phyloP scores from a whole-genome alignment of 2,329 filamentous ascomycete genomes.

The Cladosporium sp. region DNA sequence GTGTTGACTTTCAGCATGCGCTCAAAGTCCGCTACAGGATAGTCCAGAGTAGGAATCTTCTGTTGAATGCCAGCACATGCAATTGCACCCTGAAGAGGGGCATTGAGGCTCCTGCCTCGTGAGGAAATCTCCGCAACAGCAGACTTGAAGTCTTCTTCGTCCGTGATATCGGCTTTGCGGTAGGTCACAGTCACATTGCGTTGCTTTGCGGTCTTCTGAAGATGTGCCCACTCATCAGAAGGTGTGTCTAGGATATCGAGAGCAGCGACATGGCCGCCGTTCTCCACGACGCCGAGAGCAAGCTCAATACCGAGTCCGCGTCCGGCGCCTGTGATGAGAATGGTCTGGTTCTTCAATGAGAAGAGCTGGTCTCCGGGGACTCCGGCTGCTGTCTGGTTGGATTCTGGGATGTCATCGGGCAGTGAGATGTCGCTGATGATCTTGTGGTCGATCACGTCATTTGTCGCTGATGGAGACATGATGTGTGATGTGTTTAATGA shows the following conservation, averaged over 20 bases:
- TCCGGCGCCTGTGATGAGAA: constrained; percentile 35
- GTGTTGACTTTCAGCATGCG: constrained; percentile 42
- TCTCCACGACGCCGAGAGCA: constrained; percentile 33
- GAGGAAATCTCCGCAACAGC: constrained; percentile 14
- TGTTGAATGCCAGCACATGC: constrained; percentile 32
- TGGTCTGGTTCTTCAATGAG: constrained; percentile 27
- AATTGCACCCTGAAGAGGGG: constrained; percentile 39
- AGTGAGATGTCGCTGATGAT: constrained; percentile 29
- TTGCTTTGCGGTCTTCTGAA: constrained; percentile 55
- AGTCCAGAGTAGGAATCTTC: constrained; percentile 34
- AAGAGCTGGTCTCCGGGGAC: constrained; percentile 27
- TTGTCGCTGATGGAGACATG: constrained; percentile 29
- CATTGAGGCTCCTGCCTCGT: constrained; percentile 7
- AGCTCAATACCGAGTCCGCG: constrained; percentile 34
- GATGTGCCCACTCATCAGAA: constrained; percentile 11
- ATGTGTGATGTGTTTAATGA: neutral
- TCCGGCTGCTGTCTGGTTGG: constrained; percentile 26
- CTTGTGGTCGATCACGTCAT: constrained; percentile 7
- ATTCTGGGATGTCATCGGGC: constrained; percentile 28
- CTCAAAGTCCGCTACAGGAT: constrained; percentile 36
- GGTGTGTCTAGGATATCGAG: constrained; percentile 23
- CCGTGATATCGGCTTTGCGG: constrained; percentile 20
- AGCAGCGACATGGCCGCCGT: constrained; percentile 33
- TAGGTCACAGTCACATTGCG: constrained; percentile 25
- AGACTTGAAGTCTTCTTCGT: constrained; percentile 16